Percentiles rank a stretch among this genome's conserved stretches.
These are phyloP conservation scores for Myrica gale DNA, from an alignment of 306 rosid species.

Conservation along the genomic window DNA sequence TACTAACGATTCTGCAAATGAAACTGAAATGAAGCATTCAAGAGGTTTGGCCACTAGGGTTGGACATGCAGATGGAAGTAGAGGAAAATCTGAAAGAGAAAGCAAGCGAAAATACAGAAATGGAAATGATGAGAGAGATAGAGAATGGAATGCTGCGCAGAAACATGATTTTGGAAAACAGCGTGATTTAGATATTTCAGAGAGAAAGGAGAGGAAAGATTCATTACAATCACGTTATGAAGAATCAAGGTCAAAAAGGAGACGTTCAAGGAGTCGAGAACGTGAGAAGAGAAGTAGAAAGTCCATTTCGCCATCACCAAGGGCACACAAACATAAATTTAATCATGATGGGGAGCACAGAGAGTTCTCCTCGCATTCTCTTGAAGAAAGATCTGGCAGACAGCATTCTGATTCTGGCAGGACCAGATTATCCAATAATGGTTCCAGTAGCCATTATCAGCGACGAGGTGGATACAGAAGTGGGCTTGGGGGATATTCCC, in stretches of 20 bases:
- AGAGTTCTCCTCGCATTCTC: conserved; percentile 40
- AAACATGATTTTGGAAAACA: conserved; percentile 50
- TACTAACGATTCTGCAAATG: conserved; percentile 37
- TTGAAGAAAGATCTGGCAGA: conserved; percentile 54
- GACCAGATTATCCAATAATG: conserved; percentile 56
- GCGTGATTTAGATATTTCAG: conserved; percentile 32
- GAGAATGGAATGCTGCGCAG: conserved; percentile 39
- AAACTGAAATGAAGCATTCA: conserved; percentile 50
- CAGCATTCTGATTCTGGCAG: conserved; percentile 51
- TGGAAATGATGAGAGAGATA: conserved; percentile 48
- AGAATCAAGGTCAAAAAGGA: conserved; percentile 57
- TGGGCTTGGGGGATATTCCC: conserved; percentile 98
- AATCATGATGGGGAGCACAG: conserved; percentile 37
- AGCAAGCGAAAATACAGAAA: conserved; percentile 47
- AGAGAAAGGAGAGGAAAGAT: conserved; percentile 50
- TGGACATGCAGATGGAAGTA: conserved; percentile 40
- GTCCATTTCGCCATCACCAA: conserved; percentile 54
- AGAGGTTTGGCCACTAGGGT: conserved; percentile 47
- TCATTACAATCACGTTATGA: conserved; percentile 42
- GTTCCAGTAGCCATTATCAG: conserved; percentile 59
- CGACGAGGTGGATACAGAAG: conserved; percentile 53
- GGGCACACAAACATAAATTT: conserved; percentile 40
- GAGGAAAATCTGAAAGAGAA: conserved; percentile 54
- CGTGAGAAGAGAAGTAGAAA: conserved; percentile 47
- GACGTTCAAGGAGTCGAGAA: conserved; percentile 65